These are phyloP conservation scores for Dictyophora rubrovolvata DNA, from an alignment of 768 basidiomycete genomes.

Conservation along the genomic window DNA sequence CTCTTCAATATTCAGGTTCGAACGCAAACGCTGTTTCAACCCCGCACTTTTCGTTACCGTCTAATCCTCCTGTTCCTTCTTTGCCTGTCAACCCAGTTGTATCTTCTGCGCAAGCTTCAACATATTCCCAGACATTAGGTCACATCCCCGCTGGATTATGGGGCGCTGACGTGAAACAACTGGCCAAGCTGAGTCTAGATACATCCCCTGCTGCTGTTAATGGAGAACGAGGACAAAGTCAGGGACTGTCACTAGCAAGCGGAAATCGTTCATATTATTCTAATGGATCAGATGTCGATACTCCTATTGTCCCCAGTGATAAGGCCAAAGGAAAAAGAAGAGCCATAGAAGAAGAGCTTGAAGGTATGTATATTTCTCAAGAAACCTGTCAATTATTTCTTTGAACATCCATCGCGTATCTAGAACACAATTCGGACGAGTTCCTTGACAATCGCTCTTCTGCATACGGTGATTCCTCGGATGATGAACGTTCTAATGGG, in stretches of 20 bases:
- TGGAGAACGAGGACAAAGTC: background rate
- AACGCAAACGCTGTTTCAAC: background rate
- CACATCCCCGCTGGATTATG: background rate
- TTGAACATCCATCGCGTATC: constrained; percentile 2
- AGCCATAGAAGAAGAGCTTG: constrained; percentile 41
- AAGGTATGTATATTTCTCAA: constrained; percentile 28
- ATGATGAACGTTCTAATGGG: constrained; percentile 35
- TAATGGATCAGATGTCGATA: constrained; percentile 10
- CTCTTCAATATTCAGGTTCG: background rate
- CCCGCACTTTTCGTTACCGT: constrained; percentile 8
- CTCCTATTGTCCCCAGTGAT: constrained; percentile 57
- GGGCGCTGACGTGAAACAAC: constrained; percentile 3
- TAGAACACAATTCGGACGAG: constrained; percentile 13
- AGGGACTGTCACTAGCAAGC: background rate
- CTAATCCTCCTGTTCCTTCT: background rate
- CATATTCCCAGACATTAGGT: background rate
- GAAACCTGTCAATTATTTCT: background rate
- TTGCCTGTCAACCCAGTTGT: background rate
- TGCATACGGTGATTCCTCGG: constrained; percentile 21
- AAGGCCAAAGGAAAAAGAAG: constrained; percentile 84
- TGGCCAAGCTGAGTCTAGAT: background rate
- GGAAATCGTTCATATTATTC: background rate
- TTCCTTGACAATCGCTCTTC: constrained; percentile 19
- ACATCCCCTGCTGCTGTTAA: background rate
- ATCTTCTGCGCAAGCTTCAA: background rate